These are phyloP conservation scores for Saccharomycopsis selenospora DNA, from an alignment of 805 yeast species.

Conservation along the genomic window DNA sequence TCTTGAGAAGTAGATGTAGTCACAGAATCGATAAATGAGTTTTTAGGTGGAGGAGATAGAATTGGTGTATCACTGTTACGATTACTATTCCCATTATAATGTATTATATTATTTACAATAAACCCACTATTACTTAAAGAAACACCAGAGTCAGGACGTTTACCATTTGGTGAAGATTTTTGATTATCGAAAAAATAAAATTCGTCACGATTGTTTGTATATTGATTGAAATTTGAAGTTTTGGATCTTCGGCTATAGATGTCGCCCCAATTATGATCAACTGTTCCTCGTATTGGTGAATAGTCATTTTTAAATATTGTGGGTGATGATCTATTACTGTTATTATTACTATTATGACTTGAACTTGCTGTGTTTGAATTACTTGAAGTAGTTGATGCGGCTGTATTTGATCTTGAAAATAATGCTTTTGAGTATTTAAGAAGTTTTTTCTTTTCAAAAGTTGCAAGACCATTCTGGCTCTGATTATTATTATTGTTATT, in stretches of 20 bases:
- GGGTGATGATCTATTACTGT: conserved; percentile 4
- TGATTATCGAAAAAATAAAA: neutral
- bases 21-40: neutral
- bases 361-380: neutral
- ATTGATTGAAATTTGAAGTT: neutral
- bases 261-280: conserved; percentile 1
- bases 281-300: neutral
- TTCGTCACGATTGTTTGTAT: neutral
- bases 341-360: conserved; percentile 1
- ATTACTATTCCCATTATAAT: neutral
- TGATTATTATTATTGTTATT: neutral
- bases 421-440: conserved; percentile 17
- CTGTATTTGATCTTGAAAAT: conserved; percentile 7
- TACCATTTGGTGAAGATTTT: neutral
- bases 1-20: neutral
- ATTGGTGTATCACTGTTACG: neutral
- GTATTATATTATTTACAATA: neutral
- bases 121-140: conserved; percentile 1
- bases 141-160: neutral
- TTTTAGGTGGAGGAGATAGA: neutral
- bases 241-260: neutral
- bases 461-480: no score
- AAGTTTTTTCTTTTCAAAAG: conserved; percentile 9
- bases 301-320: neutral
- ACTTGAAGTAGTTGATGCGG: neutral